These are phyloP conservation scores for Botryosphaeria dothidea DNA, from an alignment of 2,329 filamentous ascomycete species.

Conservation along the genomic window DNA sequence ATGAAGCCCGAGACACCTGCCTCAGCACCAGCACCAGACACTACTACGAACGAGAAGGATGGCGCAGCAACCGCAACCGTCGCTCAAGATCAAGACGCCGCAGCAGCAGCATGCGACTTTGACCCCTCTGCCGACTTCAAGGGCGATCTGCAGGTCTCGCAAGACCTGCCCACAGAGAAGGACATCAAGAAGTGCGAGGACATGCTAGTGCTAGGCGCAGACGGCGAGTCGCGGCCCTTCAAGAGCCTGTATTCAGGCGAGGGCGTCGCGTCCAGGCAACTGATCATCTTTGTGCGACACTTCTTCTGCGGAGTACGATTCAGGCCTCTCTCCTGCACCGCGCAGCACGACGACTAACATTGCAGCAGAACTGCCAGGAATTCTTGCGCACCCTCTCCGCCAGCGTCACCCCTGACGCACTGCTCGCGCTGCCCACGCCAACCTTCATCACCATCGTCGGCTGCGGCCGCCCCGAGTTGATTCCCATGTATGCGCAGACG, in stretches of 20 bases:
- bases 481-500: slow-evolving; percentile 64
- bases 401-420: slow-evolving; percentile 50
- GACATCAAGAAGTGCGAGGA: slow-evolving; percentile 33
- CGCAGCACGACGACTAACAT: background rate
- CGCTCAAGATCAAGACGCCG: background rate
- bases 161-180: slow-evolving; percentile 35
- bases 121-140: slow-evolving; percentile 34
- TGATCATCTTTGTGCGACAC: slow-evolving; percentile 75
- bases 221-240: slow-evolving; percentile 38
- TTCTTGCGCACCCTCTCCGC: slow-evolving; percentile 66
- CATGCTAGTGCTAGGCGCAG: slow-evolving; percentile 36
- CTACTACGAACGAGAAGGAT: background rate
- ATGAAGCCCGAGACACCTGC: background rate
- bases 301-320: slow-evolving; percentile 74
- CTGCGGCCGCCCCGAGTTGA: slow-evolving; percentile 69
- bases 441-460: slow-evolving; percentile 71
- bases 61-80: background rate
- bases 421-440: slow-evolving; percentile 50
- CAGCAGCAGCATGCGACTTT: slow-evolving; percentile 7
- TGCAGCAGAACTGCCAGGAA: slow-evolving; percentile 69
- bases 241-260: slow-evolving; percentile 37
- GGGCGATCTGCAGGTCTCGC: slow-evolving; percentile 38
- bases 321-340: background rate
- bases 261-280: slow-evolving; percentile 49
- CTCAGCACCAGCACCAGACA: background rate